These are phyloP conservation scores for Eremothecium cymbalariae DNA, from an alignment of 1,139 yeast species.

Conservation along the genomic window DNA sequence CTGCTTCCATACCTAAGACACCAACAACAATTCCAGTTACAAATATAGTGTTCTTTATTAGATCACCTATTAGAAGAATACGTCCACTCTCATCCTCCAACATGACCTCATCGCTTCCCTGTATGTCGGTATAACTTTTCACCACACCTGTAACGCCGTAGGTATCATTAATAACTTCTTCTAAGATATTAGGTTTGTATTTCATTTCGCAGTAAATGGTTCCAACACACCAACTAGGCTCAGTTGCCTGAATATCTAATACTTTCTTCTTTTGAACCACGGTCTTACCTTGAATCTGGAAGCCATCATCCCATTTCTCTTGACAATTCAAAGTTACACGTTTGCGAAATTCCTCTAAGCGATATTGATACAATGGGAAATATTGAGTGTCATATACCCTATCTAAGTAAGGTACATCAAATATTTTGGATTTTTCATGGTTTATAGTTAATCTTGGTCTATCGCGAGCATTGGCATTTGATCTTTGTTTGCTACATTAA, in stretches of 20 bases:
- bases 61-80: conserved; percentile 61
- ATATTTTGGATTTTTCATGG: conserved; percentile 20
- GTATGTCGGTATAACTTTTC: conserved; percentile 45
- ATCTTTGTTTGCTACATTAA: conserved; percentile 9
- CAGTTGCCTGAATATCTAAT: conserved; percentile 61
- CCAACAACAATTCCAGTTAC: conserved; percentile 89
- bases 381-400: conserved; percentile 65
- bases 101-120: conserved; percentile 49
- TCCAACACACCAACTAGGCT: conserved; percentile 84
- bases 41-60: conserved; percentile 41
- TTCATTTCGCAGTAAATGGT: conserved; percentile 79
- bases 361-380: conserved; percentile 60
- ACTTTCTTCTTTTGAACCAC: conserved; percentile 50
- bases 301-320: conserved; percentile 46
- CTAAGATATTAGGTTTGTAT: conserved; percentile 73
- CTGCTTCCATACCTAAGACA: conserved; percentile 75
- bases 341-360: conserved; percentile 48
- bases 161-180: conserved; percentile 56
- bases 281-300: conserved; percentile 32
- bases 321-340: conserved; percentile 45
- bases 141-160: conserved; percentile 37
- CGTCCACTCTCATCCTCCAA: conserved; percentile 94
- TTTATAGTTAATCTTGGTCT: conserved; percentile 15
- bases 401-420: conserved; percentile 24
- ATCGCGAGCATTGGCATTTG: conserved; percentile 1